Conservation (phyloP, 768 basidiomycete species). For the Boletus patriciae region DNA sequence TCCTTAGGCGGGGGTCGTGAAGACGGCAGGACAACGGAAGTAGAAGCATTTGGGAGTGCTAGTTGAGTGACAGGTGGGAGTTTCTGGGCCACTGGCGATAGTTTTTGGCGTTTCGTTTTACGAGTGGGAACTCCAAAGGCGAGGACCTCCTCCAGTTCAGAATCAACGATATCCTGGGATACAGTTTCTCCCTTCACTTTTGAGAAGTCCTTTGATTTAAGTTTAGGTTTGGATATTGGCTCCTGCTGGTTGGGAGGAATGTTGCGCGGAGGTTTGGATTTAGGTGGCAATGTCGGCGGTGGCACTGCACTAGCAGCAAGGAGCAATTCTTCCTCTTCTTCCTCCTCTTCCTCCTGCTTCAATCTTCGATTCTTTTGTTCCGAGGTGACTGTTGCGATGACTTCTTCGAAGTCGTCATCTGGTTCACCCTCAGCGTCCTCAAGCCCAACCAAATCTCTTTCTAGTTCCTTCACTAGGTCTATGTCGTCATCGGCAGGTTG, state of each 20-base stretch:
- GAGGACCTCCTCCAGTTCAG: slow-evolving; percentile 45
- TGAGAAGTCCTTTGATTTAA: slow-evolving; percentile 23
- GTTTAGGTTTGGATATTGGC: slow-evolving; percentile 26
- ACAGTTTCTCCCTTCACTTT: slow-evolving; percentile 26
- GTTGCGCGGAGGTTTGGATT: slow-evolving; percentile 33
- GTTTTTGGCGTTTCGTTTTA: slow-evolving; percentile 34
- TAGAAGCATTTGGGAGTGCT: slow-evolving; percentile 40
- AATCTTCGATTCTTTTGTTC: slow-evolving; percentile 34
- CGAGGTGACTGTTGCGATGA: slow-evolving; percentile 33
- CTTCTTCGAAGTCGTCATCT: slow-evolving; percentile 47
- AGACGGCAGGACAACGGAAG: slow-evolving; percentile 33
- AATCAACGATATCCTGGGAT: slow-evolving; percentile 22
- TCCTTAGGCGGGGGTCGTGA: slow-evolving; percentile 28
- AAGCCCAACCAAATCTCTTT: slow-evolving; percentile 26
- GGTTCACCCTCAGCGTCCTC: slow-evolving; percentile 41
- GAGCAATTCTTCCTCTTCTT: slow-evolving; percentile 36
- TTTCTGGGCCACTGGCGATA: slow-evolving; percentile 23
- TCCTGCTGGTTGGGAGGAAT: slow-evolving; percentile 25
- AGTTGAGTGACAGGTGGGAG: slow-evolving; percentile 25
- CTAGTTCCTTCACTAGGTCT: slow-evolving; percentile 32
- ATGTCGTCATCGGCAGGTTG: slow-evolving; percentile 29
- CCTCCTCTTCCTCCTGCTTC: slow-evolving; percentile 24
- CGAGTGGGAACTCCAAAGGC: slow-evolving; percentile 49
- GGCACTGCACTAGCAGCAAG: slow-evolving; percentile 20
- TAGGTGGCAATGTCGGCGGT: slow-evolving; percentile 30